Evolutionary conservation across 116 monocot genomes (phyloP), one percentile per base, ranked within the genome.

Genomic region (Iris pallida): DNA sequence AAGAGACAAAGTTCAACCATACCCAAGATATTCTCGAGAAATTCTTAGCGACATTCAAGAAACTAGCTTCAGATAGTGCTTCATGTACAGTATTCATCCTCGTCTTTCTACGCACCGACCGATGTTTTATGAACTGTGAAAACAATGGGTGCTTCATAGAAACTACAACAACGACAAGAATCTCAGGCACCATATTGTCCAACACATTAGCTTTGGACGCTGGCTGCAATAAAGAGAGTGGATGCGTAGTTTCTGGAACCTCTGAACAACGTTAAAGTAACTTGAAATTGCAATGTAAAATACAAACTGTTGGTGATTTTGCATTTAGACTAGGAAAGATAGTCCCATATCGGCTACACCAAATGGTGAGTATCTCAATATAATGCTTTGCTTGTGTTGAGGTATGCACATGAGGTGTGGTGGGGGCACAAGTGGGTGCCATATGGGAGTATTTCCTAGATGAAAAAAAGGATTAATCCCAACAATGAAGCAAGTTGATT

Each of bases 191-290:
- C 77, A 96, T 87, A 77, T 84, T 89, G 18, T 96, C 96, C 72
- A 96, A 53, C 4, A 59, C 47, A 49, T 96, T 92, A 41, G 86
- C 80, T 77, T 84, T 84, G 54, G 96, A 68, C n/a, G n/a, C n/a
- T n/a, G 45, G 96, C 92, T 18, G 96, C 67, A 62, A 92, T 71
- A 72, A 86, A 96, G 18, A 96, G 76, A 45, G 96, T 86, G 79
- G 92, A 79, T 54, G 92, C 96, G 77, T 96, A 96, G 71, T 92
- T 91, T 60, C 96, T 92, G 47, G 89, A 69, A 54, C 89, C 92
- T 64, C 92, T 89, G 69, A 79, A 92, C 41, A 96, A 69, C 7
- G 84, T 42, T 55, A 83, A 47, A 56, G 96, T 91, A 8, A 89
- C 81, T 92, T 96, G 76, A 20, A 47, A 60, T 61, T 52, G n/a